Evolutionary conservation across 2,329 filamentous ascomycete genomes (phyloP), one percentile per base, ranked within the genome.

Genomic region (Pyricularia grisea): DNA sequence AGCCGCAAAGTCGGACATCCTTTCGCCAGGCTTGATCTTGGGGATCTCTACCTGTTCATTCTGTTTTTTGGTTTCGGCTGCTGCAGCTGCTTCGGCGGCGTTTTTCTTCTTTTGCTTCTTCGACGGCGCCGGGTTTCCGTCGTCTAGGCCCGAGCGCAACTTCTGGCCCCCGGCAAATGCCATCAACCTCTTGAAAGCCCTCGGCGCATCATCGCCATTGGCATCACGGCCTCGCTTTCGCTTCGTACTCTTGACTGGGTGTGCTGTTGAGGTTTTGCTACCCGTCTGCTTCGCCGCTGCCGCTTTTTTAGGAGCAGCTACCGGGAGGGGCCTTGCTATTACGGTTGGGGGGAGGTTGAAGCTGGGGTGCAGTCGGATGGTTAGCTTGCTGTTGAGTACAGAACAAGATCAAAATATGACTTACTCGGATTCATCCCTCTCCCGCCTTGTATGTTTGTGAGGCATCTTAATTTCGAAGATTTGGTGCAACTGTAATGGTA

Each of bases 161-260:
- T 83, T 86, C 75, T 88, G 89, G n/a, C 87, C 84, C 20, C 82
- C 79, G 60, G 90, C 86, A 72, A 89, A 87, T 42, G 91, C 88
- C 91, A 98, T 95, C 71, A 98, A 81, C 14, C 93, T 89, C 71
- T 88, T 87, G 79, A 99, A 99, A 1, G 91, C 92, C 73, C 92
- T 91, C 0, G 95, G 95, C 1, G 92, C 94, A 79, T 98, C 95
- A 77, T 97, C 89, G 58, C 85, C 82, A n/a, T 55, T 55, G 33
- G 77, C 78, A 67, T 77, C 74, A 64, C 72, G 74, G 42, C 77
- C 77, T 70, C 79, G 77, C 79, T 84, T 89, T 80, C 80, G 81
- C 73, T 84, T 84, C 76, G 78, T 83, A 74, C 81, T 87, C 33
- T 73, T 68, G 10, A 69, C 67, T 12, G 65, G 64, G 25, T 73